Evolutionary conservation across 2,329 filamentous ascomycete species (phyloP), one percentile per base, ranked within the genome.

Genomic region (Incumbomyces delicatus): DNA sequence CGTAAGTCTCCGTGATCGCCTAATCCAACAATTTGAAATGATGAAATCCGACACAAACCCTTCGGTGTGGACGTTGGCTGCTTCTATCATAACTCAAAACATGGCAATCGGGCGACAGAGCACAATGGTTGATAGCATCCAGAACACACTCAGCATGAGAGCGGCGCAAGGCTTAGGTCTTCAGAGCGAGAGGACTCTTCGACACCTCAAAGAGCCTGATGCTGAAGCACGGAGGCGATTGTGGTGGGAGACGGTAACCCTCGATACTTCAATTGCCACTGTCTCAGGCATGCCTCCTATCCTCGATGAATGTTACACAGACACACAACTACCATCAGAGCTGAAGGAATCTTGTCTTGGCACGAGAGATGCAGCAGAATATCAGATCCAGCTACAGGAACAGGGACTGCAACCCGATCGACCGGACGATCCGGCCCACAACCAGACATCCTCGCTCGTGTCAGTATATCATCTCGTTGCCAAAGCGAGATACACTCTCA

Each of bases 201-300:
- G 72, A 50, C 66, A 67, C 5, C 66, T 73, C 40, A 58, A 72
- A 37, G 69, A 70, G 60, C 68, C 71, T 17, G 63, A 66, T 27
- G 56, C 61, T 29, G 61, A 65, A 29, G 62, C 62, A 53, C 59
- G 63, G 34, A 61, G 66, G 38, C 58, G 61, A n/a, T 50, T 63
- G 1, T 68, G 65, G 66, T 65, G 63, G 61, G 48, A 50, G 29
- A 48, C 66, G 14, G 60, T 60, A 54, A 66, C 79, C 14, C 62
- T 83, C 0, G 80, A 84, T 57, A 68, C 50, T 60, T 68, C n/a
- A 63, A 65, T 73, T n/a, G 66, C 70, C 2, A 70, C 72, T 60
- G 69, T 70, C 3, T 70, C 68, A 41, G 70, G 70, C 2, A 58
- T 73, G 11, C 69, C 69, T 6, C 69, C 70, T 7, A 56, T 71